phyloP scores from a whole-genome alignment of 148 eudicot genomes.

The Vaccinium macrocarpon region DNA sequence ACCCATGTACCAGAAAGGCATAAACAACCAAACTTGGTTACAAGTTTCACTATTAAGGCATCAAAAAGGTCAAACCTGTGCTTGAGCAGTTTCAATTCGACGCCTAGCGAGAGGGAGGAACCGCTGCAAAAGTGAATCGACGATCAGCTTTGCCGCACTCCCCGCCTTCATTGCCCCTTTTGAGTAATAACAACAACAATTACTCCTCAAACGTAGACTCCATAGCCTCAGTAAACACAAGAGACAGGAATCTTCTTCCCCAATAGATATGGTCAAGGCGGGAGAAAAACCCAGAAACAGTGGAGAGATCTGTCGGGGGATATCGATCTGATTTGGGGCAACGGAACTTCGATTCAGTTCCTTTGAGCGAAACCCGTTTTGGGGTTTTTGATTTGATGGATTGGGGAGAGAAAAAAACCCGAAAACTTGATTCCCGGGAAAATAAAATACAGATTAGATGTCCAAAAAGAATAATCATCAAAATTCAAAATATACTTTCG shows the following conservation, averaged over 20 bases:
- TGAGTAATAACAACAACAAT: neutral
- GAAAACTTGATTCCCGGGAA: neutral
- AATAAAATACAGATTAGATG: neutral
- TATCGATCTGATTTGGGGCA: neutral
- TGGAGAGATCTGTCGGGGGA: neutral
- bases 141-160: constrained; percentile 89
- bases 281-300: neutral
- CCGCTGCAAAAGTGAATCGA: constrained; percentile 89
- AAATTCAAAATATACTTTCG: too few species aligned
- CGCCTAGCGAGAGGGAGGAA: constrained; percentile 98
- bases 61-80: constrained; percentile 46
- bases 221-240: neutral
- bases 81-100: constrained; percentile 97
- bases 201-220: neutral
- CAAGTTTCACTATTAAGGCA: neutral
- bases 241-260: neutral
- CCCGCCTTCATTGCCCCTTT: constrained; percentile 73
- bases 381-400: too few species aligned
- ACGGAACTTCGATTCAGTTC: neutral
- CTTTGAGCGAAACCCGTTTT: too few species aligned
- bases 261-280: neutral
- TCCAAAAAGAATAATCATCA: too few species aligned
- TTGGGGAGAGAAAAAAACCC: too few species aligned
- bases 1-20: neutral
- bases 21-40: neutral